Base-by-base conservation (phyloP, 2,329 filamentous ascomycete species). In the Xylaria hypoxylon region DNA sequence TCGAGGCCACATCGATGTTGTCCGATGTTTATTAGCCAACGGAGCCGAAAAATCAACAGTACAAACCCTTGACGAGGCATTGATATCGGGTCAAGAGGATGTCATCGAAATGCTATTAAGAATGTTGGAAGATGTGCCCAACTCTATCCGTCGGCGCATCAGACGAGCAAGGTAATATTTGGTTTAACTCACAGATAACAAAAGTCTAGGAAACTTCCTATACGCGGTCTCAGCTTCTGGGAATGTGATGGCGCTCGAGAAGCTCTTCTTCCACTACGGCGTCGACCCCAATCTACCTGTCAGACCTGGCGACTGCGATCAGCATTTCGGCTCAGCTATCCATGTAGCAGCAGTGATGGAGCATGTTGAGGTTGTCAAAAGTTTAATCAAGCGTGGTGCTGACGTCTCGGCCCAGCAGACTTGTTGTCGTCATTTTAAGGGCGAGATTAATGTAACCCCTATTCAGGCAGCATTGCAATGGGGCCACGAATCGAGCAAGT, bases 141-240 rank as follows among this genome's bases (percentile, higher is more conserved):
- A 50, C 13, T 50, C 31, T 50, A 31, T 15, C 15, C 47, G 47
- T 31, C 47, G n/a, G n/a, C n/a, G n/a, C n/a, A n/a, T n/a, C n/a
- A n/a, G n/a, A n/a, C n/a, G n/a, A n/a, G n/a, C n/a, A n/a, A n/a
- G n/a, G n/a, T n/a, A n/a, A n/a, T n/a, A n/a, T n/a, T n/a, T n/a
- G n/a, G n/a, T n/a, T n/a, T n/a, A n/a, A n/a, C n/a, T n/a, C n/a
- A n/a, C n/a, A n/a, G n/a, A n/a, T n/a, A n/a, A 50, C 24, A 13
- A 28, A 22, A 31, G 26, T 50, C 1, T 50, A 26, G 47, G 47
- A 4, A 50, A 50, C 15, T 4, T 50, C 5, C 47, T 50, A 3
- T n/a, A 50, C 26, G 47, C 47, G 6, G 2, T 50, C 15, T 28
- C 47, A 13, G 47, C 10, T 1, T n/a, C 15, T 2, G 47, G 47